Base-by-base conservation (phyloP, 345 rosid species). In the Gossypium longicalyx region DNA sequence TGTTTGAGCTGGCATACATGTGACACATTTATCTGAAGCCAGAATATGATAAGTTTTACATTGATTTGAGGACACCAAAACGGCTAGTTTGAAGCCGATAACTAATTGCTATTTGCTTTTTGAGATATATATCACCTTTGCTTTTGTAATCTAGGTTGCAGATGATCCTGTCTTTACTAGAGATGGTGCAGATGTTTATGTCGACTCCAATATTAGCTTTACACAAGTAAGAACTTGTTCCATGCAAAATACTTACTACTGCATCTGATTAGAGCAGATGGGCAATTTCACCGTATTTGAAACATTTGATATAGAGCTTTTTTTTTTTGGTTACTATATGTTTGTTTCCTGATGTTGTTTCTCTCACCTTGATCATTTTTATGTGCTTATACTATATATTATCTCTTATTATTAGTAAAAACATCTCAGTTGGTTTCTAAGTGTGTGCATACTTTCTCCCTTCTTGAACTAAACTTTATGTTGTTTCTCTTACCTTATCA, bases 151-250 rank as follows among this genome's bases (percentile, higher is more conserved):
- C 70, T 80, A 92, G 98, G 97, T 92, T 51, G 92, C 91, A 41
- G 83, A 88, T 57, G 98, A 94, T 85, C 84, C 90, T 11, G 73
- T 81, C 72, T 94, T 94, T 87, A 25, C 90, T 17, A 87, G 97
- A 84, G 95, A 94, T 62, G 97, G 98, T 76, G 90, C 94, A 74
- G 97, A 94, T 88, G 69, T 94, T 27, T 92, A 89, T 67, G 93
- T 92, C 78, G 90, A 88, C 80, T 86, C 89, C 78, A 85, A 87
- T 74, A 89, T 94, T 79, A 91, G 92, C 88, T 89, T 94, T 83
- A 89, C 91, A 53, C 92, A 92, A 78, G 97, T 94, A 83, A 88
- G 97, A 80, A 62, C 68, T 69, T 60, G 23, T 54, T 65, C 34
- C 51, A 11, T 62, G 69, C 49, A 57, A 69, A 81, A 57, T 22